Evolutionary conservation across 108 stramenopile species (phyloP).

Genomic region (Nitzschia sp.): DNA sequence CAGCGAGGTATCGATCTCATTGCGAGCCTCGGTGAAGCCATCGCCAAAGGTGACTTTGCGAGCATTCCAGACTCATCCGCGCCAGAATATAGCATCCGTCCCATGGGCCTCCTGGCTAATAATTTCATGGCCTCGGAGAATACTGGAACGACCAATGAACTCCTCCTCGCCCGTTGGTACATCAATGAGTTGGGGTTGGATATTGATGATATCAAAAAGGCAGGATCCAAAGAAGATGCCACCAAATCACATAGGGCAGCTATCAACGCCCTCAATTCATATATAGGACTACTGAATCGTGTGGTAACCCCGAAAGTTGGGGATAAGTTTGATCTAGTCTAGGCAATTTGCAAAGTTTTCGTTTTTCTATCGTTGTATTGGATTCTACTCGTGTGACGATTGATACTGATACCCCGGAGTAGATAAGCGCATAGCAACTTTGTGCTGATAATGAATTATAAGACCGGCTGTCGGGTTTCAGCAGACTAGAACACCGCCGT

Average conservation of each 20-base stretch:
- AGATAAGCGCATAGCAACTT: too few species aligned
- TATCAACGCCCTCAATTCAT: conserved; percentile 67
- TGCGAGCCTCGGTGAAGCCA: conserved; percentile 10
- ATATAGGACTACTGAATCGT: conserved; percentile 67
- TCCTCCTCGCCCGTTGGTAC: conserved; percentile 80
- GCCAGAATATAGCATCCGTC: conserved; percentile 59
- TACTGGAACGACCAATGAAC: conserved; percentile 76
- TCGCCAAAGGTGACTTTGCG: conserved; percentile 20
- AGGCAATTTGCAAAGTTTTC: background rate
- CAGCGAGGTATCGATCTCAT: conserved; percentile 40
- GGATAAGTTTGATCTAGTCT: conserved; percentile 51
- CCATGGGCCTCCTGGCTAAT: conserved; percentile 81
- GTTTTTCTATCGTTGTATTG: too few species aligned
- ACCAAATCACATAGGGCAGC: conserved; percentile 25
- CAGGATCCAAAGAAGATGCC: conserved; percentile 51
- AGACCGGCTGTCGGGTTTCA: background rate
- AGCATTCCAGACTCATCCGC: conserved; percentile 41
- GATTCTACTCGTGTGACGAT: too few species aligned
- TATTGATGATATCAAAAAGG: conserved; percentile 61
- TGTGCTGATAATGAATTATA: too few species aligned
- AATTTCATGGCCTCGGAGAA: conserved; percentile 75
- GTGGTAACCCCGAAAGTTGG: conserved; percentile 76
- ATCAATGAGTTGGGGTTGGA: conserved; percentile 74
- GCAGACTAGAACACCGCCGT: background rate
- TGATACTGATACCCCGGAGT: too few species aligned